Evolutionary conservation across 345 rosid genomes (phyloP).

Genomic region (Boechera divaricarpa): DNA sequence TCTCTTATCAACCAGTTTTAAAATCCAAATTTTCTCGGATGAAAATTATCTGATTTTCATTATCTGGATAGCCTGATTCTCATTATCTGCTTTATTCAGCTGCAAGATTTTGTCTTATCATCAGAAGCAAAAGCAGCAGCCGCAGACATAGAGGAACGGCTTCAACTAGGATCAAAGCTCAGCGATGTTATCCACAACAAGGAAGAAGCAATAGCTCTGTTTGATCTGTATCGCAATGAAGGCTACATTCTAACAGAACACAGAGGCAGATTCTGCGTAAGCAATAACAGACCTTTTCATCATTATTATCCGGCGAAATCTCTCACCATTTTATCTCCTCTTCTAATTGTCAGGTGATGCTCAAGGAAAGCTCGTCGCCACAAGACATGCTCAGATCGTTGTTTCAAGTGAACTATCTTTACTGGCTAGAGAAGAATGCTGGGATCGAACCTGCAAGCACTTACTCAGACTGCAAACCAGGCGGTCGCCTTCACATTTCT

Average conservation of each 20-base stretch:
- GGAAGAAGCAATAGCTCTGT: slow-evolving; percentile 77
- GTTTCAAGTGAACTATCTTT: slow-evolving; percentile 90
- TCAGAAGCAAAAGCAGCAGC: slow-evolving; percentile 79
- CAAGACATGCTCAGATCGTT: slow-evolving; percentile 95
- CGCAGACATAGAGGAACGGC: slow-evolving; percentile 68
- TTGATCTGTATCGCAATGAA: slow-evolving; percentile 69
- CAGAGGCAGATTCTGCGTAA: slow-evolving; percentile 71
- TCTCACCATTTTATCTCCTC: slow-evolving; percentile 20
- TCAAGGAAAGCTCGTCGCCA: slow-evolving; percentile 73
- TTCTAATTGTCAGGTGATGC: slow-evolving; percentile 68
- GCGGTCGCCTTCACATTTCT: slow-evolving; percentile 82
- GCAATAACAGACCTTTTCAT: slow-evolving; percentile 37
- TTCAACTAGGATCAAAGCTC: slow-evolving; percentile 82
- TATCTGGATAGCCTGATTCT: neutral
- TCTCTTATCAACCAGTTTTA: neutral
- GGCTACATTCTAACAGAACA: slow-evolving; percentile 85
- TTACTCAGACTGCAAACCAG: slow-evolving; percentile 65
- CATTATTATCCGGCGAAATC: neutral
- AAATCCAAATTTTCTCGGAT: slow-evolving; percentile 21
- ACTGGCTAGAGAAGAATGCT: slow-evolving; percentile 94
- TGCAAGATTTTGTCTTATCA: slow-evolving; percentile 52
- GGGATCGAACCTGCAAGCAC: slow-evolving; percentile 69
- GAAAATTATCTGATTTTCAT: neutral
- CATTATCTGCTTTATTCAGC: slow-evolving; percentile 46
- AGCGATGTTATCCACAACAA: slow-evolving; percentile 72